phyloP scores from a whole-genome alignment of 78 protist species.

The Paulinella micropora region DNA sequence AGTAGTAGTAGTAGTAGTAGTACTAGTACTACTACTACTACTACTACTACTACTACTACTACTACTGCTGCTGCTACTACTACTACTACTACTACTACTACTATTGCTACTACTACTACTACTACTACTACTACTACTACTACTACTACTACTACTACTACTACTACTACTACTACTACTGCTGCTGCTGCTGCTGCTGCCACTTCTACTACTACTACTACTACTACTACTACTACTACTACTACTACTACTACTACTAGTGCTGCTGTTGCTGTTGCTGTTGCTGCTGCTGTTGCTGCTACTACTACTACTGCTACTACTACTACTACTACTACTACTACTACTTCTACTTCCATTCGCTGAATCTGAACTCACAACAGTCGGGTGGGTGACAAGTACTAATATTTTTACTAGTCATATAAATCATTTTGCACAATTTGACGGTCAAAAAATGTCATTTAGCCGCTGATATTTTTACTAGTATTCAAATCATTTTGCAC shows the following conservation, averaged over 20 bases:
- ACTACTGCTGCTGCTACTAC: not conserved
- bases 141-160: not conserved
- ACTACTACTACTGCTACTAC: not conserved
- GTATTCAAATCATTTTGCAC: too few species aligned
- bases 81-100: not conserved
- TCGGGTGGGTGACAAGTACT: too few species aligned
- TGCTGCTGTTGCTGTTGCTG: too few species aligned
- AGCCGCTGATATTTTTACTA: too few species aligned
- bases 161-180: too few species aligned
- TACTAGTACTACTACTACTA: not conserved
- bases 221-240: not conserved
- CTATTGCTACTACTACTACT: not conserved
- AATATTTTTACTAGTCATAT: too few species aligned
- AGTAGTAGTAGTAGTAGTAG: not conserved
- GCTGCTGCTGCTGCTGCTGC: not conserved
- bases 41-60: not conserved
- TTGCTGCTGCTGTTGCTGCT: too few species aligned
- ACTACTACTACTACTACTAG: too few species aligned
- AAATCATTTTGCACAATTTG: too few species aligned
- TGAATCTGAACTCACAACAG: too few species aligned
- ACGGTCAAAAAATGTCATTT: too few species aligned
- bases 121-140: not conserved
- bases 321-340: not conserved
- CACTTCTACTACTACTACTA: not conserved
- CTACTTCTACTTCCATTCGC: not conserved